Conservation (phyloP, 2,329 filamentous ascomycete species). For the Simplicillium sp. region DNA sequence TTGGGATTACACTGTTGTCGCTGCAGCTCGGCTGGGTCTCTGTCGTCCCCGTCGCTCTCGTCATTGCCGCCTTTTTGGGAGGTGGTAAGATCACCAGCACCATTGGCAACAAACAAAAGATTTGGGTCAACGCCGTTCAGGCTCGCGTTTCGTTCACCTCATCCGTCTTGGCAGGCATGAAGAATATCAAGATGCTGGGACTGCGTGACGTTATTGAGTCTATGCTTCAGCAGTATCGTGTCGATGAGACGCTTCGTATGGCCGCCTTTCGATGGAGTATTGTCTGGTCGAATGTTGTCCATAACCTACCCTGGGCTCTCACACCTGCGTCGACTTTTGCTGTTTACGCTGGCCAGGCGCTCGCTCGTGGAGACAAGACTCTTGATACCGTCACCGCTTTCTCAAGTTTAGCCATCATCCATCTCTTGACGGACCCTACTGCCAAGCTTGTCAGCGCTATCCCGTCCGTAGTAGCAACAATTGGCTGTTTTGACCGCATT, state of each 20-base stretch:
- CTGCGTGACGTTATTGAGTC: not conserved
- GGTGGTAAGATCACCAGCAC: slow-evolving; percentile 1
- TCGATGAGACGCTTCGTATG: slow-evolving; percentile 1
- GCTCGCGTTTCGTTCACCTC: not conserved
- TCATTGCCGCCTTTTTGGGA: not conserved
- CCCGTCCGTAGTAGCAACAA: not conserved
- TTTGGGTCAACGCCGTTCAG: slow-evolving; percentile 1
- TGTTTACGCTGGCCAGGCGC: not conserved
- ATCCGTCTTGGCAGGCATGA: not conserved
- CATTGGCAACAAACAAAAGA: slow-evolving; percentile 1
- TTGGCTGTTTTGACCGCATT: slow-evolving; percentile 1
- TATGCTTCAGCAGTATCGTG: not conserved
- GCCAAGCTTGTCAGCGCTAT: slow-evolving; percentile 1
- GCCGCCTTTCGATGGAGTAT: slow-evolving; percentile 1
- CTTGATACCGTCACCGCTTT: not conserved
- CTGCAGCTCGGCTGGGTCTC: not conserved
- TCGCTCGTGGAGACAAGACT: not conserved
- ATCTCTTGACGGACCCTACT: slow-evolving; percentile 1
- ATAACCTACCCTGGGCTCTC: slow-evolving; percentile 1
- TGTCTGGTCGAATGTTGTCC: not conserved
- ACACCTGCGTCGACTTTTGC: not conserved
- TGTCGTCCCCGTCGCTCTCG: not conserved
- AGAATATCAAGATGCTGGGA: not conserved
- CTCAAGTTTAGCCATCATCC: not conserved
- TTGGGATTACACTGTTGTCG: not conserved